phyloP scores from a whole-genome alignment of 169 alveolate species.

The Cystoisospora suis region DNA sequence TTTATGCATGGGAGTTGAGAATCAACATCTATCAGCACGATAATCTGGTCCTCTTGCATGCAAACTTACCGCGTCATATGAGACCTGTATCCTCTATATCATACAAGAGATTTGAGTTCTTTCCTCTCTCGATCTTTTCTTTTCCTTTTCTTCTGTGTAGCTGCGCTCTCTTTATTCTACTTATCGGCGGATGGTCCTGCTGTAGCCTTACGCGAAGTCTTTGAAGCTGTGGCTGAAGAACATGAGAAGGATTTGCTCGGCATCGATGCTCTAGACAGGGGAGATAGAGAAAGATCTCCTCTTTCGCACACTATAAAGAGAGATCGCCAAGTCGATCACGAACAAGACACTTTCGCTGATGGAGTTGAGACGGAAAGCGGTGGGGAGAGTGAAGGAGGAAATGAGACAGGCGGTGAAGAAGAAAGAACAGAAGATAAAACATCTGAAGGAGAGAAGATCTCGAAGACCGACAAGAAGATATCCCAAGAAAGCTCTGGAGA shows the following conservation, averaged over 20 bases:
- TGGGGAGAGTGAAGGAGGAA: not conserved
- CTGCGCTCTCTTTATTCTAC: not conserved
- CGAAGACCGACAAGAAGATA: no score
- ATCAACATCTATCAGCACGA: no score
- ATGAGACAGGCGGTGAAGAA: not conserved
- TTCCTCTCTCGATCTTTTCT: no score
- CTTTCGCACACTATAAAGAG: not conserved
- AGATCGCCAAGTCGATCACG: no score
- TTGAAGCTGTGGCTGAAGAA: not conserved
- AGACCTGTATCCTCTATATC: no score
- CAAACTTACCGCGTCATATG: no score
- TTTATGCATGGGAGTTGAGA: no score
- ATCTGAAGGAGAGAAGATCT: not conserved
- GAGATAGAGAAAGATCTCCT: no score
- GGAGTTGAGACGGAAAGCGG: not conserved
- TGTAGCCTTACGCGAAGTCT: slow-evolving; percentile 1
- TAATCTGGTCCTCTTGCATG: no score
- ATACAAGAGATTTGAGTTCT: no score
- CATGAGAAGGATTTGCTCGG: not conserved
- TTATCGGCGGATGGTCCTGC: slow-evolving; percentile 13
- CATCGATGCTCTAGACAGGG: no score
- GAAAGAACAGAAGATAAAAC: not conserved
- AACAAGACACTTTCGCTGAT: not conserved
- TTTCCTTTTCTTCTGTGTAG: not conserved
- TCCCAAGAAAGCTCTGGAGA: not conserved